phyloP scores from a whole-genome alignment of 495 filamentous ascomycete genomes.

The Neurospora africana region DNA sequence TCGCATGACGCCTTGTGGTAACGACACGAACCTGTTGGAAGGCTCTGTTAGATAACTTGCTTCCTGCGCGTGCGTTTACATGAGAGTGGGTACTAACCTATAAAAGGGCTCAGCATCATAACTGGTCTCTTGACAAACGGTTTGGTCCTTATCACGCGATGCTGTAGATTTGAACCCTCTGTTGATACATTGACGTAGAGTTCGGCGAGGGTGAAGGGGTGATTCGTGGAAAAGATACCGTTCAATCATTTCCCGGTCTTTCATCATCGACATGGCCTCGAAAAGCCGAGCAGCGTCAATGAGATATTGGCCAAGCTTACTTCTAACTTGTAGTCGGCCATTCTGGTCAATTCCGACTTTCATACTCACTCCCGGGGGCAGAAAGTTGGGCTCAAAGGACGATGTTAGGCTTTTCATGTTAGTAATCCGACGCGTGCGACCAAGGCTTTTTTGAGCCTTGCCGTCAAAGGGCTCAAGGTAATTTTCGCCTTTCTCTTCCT shows the following conservation, averaged over 20 bases:
- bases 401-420: neutral
- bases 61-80: neutral
- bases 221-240: slow-evolving; percentile 44
- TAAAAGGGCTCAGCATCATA: neutral
- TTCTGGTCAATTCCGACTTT: slow-evolving; percentile 2
- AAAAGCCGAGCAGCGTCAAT: slow-evolving; percentile 26
- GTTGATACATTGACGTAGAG: slow-evolving; percentile 48
- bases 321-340: slow-evolving; percentile 22
- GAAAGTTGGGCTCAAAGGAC: neutral
- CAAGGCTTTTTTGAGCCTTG: too few species aligned
- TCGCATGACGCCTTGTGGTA: neutral
- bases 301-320: slow-evolving; percentile 23
- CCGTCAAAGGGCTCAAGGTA: too few species aligned
- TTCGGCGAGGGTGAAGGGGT: slow-evolving; percentile 56
- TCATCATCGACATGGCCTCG: slow-evolving; percentile 29
- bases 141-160: neutral
- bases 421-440: neutral
- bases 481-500: too few species aligned
- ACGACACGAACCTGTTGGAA: neutral
- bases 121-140: neutral
- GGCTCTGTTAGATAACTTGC: neutral
- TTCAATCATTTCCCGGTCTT: slow-evolving; percentile 51
- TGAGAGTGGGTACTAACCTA: neutral
- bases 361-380: rapidly evolving
- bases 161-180: neutral